Conservation (phyloP, 1,284 basidiomycete species). For the Trichosporon ovoides region DNA sequence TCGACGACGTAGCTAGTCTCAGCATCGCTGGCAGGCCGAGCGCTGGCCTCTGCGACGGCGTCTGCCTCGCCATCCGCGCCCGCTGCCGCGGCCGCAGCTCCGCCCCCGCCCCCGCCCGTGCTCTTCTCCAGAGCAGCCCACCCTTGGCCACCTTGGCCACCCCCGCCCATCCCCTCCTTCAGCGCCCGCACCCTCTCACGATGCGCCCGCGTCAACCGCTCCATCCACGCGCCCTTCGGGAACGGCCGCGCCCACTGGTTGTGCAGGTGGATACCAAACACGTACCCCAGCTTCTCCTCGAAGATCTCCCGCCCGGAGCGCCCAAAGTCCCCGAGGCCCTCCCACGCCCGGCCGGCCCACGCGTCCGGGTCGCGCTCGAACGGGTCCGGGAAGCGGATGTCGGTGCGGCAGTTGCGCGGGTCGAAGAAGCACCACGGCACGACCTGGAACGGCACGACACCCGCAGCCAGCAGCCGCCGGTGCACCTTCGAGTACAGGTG, state of each 20-base stretch:
- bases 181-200: constrained; percentile 46
- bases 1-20: no score
- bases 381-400: constrained; percentile 85
- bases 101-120: no score
- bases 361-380: constrained; percentile 61
- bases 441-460: constrained; percentile 76
- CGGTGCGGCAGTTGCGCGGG: constrained; percentile 76
- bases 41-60: no score
- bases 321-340: constrained; percentile 56
- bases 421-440: constrained; percentile 91
- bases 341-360: constrained; percentile 59
- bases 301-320: constrained; percentile 47
- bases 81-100: neutral
- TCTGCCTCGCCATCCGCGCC: neutral
- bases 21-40: no score
- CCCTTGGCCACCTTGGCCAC: neutral
- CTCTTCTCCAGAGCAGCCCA: no score
- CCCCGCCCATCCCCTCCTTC: neutral
- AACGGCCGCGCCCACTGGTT: constrained; percentile 86
- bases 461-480: constrained; percentile 66
- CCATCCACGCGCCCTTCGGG: constrained; percentile 72
- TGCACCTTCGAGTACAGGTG: constrained; percentile 81
- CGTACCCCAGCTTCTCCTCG: constrained; percentile 60
- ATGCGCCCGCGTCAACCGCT: constrained; percentile 63
- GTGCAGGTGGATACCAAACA: constrained; percentile 84